Base-by-base conservation (phyloP, 1,139 yeast genomes). In the Pichia sp. region DNA sequence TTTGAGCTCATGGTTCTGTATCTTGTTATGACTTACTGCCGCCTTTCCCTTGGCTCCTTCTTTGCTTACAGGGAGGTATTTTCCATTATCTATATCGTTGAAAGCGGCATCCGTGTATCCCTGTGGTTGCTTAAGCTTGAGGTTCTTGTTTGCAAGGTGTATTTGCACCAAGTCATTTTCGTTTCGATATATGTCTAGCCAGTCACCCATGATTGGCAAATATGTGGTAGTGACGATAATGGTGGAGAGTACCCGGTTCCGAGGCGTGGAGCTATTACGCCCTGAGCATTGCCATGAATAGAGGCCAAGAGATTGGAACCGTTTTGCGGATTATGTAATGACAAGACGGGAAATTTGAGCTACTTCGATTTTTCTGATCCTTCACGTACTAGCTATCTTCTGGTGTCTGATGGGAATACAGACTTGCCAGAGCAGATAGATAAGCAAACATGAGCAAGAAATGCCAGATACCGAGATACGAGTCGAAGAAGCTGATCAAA, bases 401-500 rank as follows among this genome's bases (percentile, higher is more conserved):
- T 6, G 29, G 6, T 27, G 29, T 27, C 29, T 34, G 38, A 3
- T 3, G 10, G 10, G 10, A 14, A 34, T 5, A 14, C 12, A 34
- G 38, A 34, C 38, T 34, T 6, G n/a, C 4, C 4, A 34, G n/a
- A 34, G 8, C 6, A 34, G 38, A 9, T 5, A 14, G 17, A 14
- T 14, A n/a, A 17, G 16, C 41, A 6, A 29, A 12, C 38, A 40
- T 47, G 49, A 16, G 33, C 10, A 48, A 48, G 4, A 20, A 38
- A n/a, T 48, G 50, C 34, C 43, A 48, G 38, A 33, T 43, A 20
- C 17, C 46, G 29, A 49, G 24, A 43, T 42, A 44, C 20, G 34
- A n/a, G 9, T 6, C 33, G 6, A 61, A 74, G 6, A 73, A 67
- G 45, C 73, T 73, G 41, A 72, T 78, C 54, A 79, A 77, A 61